Evolutionary conservation across 2,329 filamentous ascomycete genomes (phyloP).

Genomic region (Arachnopeziza araneosa): DNA sequence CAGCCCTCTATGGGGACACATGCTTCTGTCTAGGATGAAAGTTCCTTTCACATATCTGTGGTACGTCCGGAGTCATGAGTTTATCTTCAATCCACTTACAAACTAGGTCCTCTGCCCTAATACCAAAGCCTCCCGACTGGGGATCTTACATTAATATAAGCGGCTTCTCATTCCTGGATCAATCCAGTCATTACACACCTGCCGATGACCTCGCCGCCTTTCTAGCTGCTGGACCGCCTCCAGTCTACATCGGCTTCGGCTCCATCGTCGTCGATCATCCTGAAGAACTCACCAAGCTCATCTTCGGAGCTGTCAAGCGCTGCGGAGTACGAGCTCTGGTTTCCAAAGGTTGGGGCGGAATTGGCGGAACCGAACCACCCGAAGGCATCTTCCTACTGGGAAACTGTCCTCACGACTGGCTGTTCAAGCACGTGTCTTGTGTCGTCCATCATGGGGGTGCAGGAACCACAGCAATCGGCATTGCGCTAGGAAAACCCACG

Average conservation of each 20-base stretch:
- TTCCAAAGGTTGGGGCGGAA: constrained; percentile 82
- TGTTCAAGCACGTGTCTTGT: constrained; percentile 73
- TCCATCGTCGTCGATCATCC: constrained; percentile 78
- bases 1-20: constrained; percentile 70
- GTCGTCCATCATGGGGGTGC: constrained; percentile 87
- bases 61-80: constrained; percentile 34
- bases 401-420: constrained; percentile 83
- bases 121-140: constrained; percentile 78
- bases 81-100: background rate
- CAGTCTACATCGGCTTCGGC: constrained; percentile 78
- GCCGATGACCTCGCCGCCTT: constrained; percentile 60
- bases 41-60: constrained; percentile 71
- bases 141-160: constrained; percentile 63
- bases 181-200: constrained; percentile 61
- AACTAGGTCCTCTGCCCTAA: constrained; percentile 61
- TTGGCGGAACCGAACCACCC: constrained; percentile 68
- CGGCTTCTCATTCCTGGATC: constrained; percentile 70
- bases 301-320: constrained; percentile 64
- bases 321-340: constrained; percentile 73
- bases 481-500: constrained; percentile 72
- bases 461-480: constrained; percentile 83
- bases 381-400: constrained; percentile 77
- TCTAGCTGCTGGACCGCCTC: constrained; percentile 61
- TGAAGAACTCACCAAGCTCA: constrained; percentile 61
- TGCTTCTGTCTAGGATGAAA: constrained; percentile 62